Base-by-base conservation (phyloP, 2,329 filamentous ascomycete genomes). In the Pyrenophora teres region DNA sequence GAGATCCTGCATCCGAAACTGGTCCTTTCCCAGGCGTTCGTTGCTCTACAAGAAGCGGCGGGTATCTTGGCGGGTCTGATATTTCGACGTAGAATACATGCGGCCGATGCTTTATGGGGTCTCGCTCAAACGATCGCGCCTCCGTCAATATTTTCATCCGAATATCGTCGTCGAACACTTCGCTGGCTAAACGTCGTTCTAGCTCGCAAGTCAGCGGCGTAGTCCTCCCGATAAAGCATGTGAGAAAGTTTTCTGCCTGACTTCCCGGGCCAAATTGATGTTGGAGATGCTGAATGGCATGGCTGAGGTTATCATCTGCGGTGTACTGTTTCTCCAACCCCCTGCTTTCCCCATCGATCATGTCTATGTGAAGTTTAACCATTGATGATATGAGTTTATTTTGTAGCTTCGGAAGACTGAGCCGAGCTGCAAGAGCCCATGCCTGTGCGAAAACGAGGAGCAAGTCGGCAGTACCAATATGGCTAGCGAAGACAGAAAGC, bases 241-340 rank as follows among this genome's bases (percentile, higher is more conserved):
- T 30, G 8, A 59, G 36, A 6, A 59, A 57, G 13, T 35, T 43
- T 36, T 57, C 56, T 3, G 56, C 56, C 7, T 49, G 40, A 13
- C 30, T 50, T 6, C 39, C 32, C 10, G 4, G 7, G 0, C 41
- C 40, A 13, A 53, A 18, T 7, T 56, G 39, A 1, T 39, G 19
- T 15, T 13, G 36, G 3, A 46, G 36, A 46, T 46, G 19, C 10
- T 4, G 36, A 15, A 40, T 23, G 25, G 44, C 44, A 31, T 39
- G 1, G 19, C 12, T 9, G 3, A 46, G 44, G 15, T 30, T 33
- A 13, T 8, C 27, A 19, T 40, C 44, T 15, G 44, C 35, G 10
- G 27, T 21, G n/a, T n/a, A n/a, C 6, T 18, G 13, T 8, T 21
- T 6, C 1, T 5, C 5, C 13, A 9, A 13, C n/a, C n/a, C 31